Evolutionary conservation across 1,284 basidiomycete species (phyloP).

Genomic region (Flammula alnicola): DNA sequence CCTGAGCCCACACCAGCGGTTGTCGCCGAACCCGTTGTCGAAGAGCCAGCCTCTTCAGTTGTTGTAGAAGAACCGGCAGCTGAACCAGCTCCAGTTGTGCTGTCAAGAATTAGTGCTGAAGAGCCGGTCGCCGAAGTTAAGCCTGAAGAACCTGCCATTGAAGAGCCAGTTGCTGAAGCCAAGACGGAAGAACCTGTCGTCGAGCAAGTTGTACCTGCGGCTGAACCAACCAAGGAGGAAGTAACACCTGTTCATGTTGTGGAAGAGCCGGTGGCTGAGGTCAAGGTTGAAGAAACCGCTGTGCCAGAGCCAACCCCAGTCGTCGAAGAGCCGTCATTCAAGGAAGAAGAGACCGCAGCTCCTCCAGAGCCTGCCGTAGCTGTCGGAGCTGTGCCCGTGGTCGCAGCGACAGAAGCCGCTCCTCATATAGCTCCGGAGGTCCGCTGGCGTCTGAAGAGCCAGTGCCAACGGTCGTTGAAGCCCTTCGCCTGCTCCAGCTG

Average conservation of each 20-base stretch:
- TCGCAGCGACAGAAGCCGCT: background rate
- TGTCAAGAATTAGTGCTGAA: conserved; percentile 1
- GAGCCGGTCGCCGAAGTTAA: conserved; percentile 3
- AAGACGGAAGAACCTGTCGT: conserved; percentile 1
- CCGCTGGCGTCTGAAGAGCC: too few relatives aligned
- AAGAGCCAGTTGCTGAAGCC: background rate
- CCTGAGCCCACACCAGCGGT: too few relatives aligned
- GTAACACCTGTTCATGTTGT: background rate
- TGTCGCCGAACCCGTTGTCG: too few relatives aligned
- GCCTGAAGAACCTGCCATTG: background rate
- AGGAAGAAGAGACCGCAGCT: conserved; percentile 3
- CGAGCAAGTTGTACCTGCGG: conserved; percentile 2
- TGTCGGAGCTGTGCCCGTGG: background rate
- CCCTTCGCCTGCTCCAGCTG: background rate
- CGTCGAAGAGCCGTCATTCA: background rate
- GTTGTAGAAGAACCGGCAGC: background rate
- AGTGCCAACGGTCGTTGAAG: too few relatives aligned
- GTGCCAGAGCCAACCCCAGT: too few relatives aligned
- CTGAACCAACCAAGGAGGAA: background rate
- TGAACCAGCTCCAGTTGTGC: background rate
- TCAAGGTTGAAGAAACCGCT: too few relatives aligned
- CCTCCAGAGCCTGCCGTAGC: too few relatives aligned
- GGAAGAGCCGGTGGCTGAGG: background rate
- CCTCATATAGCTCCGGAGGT: background rate
- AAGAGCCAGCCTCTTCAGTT: too few relatives aligned